Percentiles rank a stretch among this genome's conserved stretches.
phyloP scores from a whole-genome alignment of 2,329 filamentous ascomycete genomes.

The Neonectria punicea region DNA sequence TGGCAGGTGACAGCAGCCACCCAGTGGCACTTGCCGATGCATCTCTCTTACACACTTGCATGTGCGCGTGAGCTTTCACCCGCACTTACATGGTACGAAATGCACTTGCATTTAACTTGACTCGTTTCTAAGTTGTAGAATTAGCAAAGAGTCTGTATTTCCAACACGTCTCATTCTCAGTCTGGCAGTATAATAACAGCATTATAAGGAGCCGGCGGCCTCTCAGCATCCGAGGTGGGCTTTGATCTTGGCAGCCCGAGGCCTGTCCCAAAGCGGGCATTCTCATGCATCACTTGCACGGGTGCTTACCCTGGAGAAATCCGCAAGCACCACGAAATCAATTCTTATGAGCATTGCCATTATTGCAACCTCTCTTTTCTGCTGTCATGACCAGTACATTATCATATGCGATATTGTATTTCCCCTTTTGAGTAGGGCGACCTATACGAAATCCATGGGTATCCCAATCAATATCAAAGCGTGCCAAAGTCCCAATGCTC shows the following conservation, averaged over 20 bases:
- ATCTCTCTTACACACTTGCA: background rate
- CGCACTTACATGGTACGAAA: background rate
- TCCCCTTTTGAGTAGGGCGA: too few relatives aligned
- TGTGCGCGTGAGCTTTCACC: background rate
- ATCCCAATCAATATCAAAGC: too few relatives aligned
- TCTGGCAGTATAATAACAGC: background rate
- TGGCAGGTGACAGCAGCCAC: background rate
- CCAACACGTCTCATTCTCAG: background rate
- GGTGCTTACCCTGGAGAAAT: background rate
- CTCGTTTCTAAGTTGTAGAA: too few relatives aligned
- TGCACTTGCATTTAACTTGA: background rate
- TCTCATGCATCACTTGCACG: background rate
- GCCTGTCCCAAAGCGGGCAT: background rate
- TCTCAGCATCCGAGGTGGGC: background rate
- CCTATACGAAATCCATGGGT: too few relatives aligned
- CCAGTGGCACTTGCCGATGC: background rate
- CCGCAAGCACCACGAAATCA: background rate
- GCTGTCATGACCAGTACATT: too few relatives aligned
- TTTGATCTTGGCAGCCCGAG: background rate
- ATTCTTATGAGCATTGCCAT: background rate
- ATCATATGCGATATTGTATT: too few relatives aligned
- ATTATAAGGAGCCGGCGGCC: background rate
- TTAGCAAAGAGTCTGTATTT: background rate
- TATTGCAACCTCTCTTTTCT: background rate
- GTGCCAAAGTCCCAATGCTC: too few relatives aligned